Evolutionary conservation across 2,329 filamentous ascomycete genomes (phyloP).

Genomic region (Pyricularia grisea): DNA sequence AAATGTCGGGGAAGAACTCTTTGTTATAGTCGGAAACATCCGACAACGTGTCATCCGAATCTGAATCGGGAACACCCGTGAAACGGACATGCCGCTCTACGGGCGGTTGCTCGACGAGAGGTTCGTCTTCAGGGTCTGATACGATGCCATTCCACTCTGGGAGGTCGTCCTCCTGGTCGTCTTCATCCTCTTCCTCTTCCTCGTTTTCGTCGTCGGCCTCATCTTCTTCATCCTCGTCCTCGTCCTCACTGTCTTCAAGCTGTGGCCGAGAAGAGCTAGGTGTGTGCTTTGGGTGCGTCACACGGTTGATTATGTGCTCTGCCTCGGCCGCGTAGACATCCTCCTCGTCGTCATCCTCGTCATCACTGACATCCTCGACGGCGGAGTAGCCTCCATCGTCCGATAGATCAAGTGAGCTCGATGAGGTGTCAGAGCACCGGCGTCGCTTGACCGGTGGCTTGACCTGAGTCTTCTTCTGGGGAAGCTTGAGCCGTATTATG

Average conservation of each 20-base stretch:
- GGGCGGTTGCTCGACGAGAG: conserved; percentile 10
- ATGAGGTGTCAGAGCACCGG: conserved; percentile 36
- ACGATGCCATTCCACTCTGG: conserved; percentile 32
- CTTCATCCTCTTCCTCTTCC: conserved; percentile 26
- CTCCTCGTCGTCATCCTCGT: conserved; percentile 68
- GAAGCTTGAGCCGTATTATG: conserved; percentile 34
- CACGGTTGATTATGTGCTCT: conserved; percentile 53
- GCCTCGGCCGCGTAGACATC: conserved; percentile 73
- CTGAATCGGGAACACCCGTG: conserved; percentile 54
- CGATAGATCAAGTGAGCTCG: conserved; percentile 48
- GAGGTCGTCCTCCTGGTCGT: conserved; percentile 31
- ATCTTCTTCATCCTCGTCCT: conserved; percentile 26
- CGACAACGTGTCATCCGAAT: conserved; percentile 48
- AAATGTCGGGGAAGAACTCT: conserved; percentile 68
- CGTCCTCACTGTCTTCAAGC: conserved; percentile 22
- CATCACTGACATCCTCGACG: conserved; percentile 72
- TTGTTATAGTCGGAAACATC: conserved; percentile 53
- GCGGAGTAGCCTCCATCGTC: conserved; percentile 65
- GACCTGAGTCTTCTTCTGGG: conserved; percentile 8
- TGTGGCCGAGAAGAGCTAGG: conserved; percentile 42
- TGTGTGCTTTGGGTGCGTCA: conserved; percentile 24
- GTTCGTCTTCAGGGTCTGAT: conserved; percentile 23
- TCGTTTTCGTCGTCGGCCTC: conserved; percentile 28
- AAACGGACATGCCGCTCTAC: conserved; percentile 64
- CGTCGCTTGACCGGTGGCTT: conserved; percentile 23